Evolutionary conservation across 495 filamentous ascomycete species (phyloP).

Genomic region (Durotheca rogersii): DNA sequence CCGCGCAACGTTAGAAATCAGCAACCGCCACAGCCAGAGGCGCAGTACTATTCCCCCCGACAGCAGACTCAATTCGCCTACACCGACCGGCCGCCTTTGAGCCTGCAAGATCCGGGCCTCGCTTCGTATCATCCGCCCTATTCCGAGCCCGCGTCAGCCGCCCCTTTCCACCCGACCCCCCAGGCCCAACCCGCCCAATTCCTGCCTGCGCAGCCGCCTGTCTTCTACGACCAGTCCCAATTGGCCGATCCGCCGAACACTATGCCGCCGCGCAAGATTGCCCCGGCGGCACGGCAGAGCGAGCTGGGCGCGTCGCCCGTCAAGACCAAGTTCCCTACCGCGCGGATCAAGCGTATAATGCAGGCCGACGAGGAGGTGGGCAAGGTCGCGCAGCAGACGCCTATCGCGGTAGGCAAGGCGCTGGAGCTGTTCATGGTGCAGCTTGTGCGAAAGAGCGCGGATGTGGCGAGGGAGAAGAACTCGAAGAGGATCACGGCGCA

Average conservation of each 20-base stretch:
- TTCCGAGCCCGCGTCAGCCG: constrained; percentile 17
- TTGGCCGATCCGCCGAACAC: constrained; percentile 24
- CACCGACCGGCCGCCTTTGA: constrained; percentile 14
- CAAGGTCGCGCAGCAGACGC: constrained; percentile 96
- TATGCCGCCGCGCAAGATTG: constrained; percentile 49
- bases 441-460: constrained; percentile 81
- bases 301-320: constrained; percentile 64
- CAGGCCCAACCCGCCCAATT: constrained; percentile 19
- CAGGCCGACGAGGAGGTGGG: constrained; percentile 98
- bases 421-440: constrained; percentile 97
- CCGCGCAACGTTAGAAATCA: constrained; percentile 11
- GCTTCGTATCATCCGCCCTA: constrained; percentile 24
- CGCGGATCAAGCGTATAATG: constrained; percentile 99
- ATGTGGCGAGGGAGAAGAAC: constrained; percentile 74
- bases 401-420: constrained; percentile 91
- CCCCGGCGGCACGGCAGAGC: constrained; percentile 30
- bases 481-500: constrained; percentile 86
- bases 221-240: constrained; percentile 37
- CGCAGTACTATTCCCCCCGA: constrained; percentile 20
- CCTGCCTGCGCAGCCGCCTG: constrained; percentile 32
- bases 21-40: constrained; percentile 13
- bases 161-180: constrained; percentile 15
- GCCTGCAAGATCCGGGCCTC: constrained; percentile 12
- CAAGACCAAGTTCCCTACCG: constrained; percentile 94
- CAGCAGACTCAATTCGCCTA: constrained; percentile 21